Evolutionary conservation across 2,329 filamentous ascomycete species (phyloP).

Genomic region (Exophiala lecanii-corni): DNA sequence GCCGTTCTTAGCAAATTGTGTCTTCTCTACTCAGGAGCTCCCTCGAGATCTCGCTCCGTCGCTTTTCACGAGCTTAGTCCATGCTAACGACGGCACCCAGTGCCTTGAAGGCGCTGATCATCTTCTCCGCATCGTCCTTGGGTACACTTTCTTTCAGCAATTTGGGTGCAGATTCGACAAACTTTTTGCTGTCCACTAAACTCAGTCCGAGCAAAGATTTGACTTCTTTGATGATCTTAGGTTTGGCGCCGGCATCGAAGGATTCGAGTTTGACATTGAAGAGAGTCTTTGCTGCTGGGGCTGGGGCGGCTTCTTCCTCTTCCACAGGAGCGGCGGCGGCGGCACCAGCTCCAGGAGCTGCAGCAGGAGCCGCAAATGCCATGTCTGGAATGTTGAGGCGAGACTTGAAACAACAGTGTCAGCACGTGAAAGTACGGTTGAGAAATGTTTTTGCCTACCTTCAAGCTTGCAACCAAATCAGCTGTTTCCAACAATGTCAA

Average conservation of each 20-base stretch:
- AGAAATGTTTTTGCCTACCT: slow-evolving; percentile 56
- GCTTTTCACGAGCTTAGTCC: slow-evolving; percentile 60
- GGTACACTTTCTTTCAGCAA: slow-evolving; percentile 97
- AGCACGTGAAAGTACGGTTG: background rate
- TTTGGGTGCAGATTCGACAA: slow-evolving; percentile 95
- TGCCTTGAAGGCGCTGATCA: slow-evolving; percentile 88
- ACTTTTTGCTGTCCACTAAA: slow-evolving; percentile 99
- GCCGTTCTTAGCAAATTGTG: too few relatives aligned
- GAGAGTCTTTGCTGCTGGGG: slow-evolving; percentile 87
- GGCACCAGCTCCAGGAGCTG: slow-evolving; percentile 54
- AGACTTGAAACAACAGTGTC: slow-evolving; percentile 51
- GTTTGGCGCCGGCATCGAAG: slow-evolving; percentile 84
- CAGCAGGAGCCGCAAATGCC: slow-evolving; percentile 83
- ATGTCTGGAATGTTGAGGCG: slow-evolving; percentile 97
- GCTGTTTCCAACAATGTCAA: slow-evolving; percentile 97
- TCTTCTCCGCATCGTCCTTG: slow-evolving; percentile 99
- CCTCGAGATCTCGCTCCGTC: background rate
- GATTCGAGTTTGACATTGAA: slow-evolving; percentile 93
- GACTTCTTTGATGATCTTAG: slow-evolving; percentile 99
- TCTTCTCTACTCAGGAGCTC: too few relatives aligned
- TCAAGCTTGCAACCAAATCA: slow-evolving; percentile 88
- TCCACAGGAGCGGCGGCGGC: slow-evolving; percentile 59
- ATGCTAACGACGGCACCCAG: slow-evolving; percentile 83
- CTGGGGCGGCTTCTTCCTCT: slow-evolving; percentile 83
- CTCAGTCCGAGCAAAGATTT: slow-evolving; percentile 92